A percentile compares a stretch with the other conserved stretches of the same genome.
Conservation (phyloP, 805 yeast species). For the Pichia phayaonensis region DNA sequence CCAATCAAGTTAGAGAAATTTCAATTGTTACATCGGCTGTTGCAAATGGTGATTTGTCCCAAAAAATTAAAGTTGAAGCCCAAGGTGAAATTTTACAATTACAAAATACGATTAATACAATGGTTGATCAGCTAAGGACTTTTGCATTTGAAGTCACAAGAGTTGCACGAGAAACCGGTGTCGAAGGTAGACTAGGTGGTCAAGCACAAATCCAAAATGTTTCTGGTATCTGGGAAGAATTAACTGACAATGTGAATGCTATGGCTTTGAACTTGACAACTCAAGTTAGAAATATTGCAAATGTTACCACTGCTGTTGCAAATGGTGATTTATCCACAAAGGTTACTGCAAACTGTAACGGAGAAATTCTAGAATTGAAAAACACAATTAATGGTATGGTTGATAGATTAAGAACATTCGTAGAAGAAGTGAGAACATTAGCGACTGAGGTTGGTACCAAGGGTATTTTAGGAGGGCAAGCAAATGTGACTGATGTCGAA, state of each 20-base stretch:
- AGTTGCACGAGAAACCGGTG: constrained; percentile 86
- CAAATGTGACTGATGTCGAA: constrained; percentile 74
- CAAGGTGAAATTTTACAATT: constrained; percentile 84
- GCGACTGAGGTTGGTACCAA: constrained; percentile 82
- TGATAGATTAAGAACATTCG: constrained; percentile 77
- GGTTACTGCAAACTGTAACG: constrained; percentile 81
- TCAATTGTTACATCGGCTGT: constrained; percentile 88
- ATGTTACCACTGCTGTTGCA: constrained; percentile 83
- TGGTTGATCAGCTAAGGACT: constrained; percentile 79
- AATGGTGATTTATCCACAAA: constrained; percentile 74
- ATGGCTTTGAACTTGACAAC: constrained; percentile 85
- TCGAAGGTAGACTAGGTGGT: constrained; percentile 82
- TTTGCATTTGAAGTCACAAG: constrained; percentile 83
- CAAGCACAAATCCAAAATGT: constrained; percentile 76
- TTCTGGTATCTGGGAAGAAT: constrained; percentile 82
- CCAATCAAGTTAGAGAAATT: constrained; percentile 82
- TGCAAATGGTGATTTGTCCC: constrained; percentile 75
- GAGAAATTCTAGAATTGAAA: constrained; percentile 71
- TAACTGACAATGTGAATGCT: constrained; percentile 81
- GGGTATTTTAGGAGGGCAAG: constrained; percentile 87
- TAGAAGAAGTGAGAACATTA: constrained; percentile 75
- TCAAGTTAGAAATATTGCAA: constrained; percentile 82
- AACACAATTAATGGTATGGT: constrained; percentile 83
- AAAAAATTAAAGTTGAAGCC: constrained; percentile 83
- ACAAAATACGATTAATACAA: constrained; percentile 80